Percentiles rank a stretch among this genome's conserved stretches.
Evolutionary conservation across 2,329 filamentous ascomycete species (phyloP).

Genomic region (Ascochyta pisi): DNA sequence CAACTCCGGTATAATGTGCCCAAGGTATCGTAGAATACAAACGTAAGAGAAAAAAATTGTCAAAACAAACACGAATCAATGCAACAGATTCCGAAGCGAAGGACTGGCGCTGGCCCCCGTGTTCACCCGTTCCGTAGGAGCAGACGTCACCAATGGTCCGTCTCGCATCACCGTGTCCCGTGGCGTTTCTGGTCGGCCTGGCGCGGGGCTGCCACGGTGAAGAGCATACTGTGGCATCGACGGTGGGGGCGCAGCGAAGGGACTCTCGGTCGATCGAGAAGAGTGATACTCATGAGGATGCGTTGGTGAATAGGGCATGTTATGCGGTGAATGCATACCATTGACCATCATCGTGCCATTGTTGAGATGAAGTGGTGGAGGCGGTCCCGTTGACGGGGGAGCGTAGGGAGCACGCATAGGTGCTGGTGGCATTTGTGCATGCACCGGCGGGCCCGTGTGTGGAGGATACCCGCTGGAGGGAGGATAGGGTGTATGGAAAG

Average conservation of each 20-base stretch:
- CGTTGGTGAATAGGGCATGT: constrained; percentile 46
- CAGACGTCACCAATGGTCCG: constrained; percentile 33
- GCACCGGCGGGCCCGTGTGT: constrained; percentile 39
- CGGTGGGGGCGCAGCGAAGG: constrained; percentile 41
- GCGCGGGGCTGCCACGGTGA: constrained; percentile 43
- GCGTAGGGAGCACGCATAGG: constrained; percentile 39
- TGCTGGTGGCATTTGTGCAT: constrained; percentile 38
- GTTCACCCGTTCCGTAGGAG: constrained; percentile 37
- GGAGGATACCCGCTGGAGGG: constrained; percentile 45
- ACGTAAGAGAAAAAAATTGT: constrained; percentile 16
- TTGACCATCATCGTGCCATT: constrained; percentile 44
- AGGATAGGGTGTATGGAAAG: constrained; percentile 44
- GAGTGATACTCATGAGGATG: constrained; percentile 43
- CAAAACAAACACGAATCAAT: constrained; percentile 39
- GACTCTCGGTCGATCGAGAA: constrained; percentile 46
- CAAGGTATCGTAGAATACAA: constrained; percentile 21
- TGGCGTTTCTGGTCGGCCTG: constrained; percentile 44
- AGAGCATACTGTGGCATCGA: constrained; percentile 35
- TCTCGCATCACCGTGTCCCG: constrained; percentile 47
- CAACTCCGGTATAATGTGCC: constrained; percentile 32
- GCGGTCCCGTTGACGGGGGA: constrained; percentile 35
- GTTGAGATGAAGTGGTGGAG: constrained; percentile 43
- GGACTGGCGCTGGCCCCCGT: constrained; percentile 56
- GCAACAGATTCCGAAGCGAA: constrained; percentile 56
- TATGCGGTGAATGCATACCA: constrained; percentile 49